Evolutionary conservation across 2,329 filamentous ascomycete species (phyloP), one percentile per base, ranked within the genome.

Genomic region (Pleochaeta shiraiana): DNA sequence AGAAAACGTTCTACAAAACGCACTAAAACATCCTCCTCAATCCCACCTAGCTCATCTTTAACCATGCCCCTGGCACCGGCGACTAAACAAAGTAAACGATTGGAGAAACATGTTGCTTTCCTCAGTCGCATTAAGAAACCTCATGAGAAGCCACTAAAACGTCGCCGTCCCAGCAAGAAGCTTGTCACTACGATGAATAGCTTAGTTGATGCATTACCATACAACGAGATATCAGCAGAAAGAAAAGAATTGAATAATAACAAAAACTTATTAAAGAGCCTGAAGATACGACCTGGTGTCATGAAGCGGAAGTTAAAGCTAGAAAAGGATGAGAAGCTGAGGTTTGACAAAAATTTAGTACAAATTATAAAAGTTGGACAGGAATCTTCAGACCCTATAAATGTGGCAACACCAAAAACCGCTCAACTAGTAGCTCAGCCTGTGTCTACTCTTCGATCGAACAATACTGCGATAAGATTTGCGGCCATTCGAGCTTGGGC

Each of bases 21-120:
- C 70, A 73, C 78, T 67, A 82, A 83, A 71, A 77, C 66, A 77
- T 78, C 3, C 76, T 78, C 12, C 76, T 77, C 72, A 65, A 50
- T 66, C 65, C 21, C 68, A 68, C 9, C 67, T 66, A 55, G 65
- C 66, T 57, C 71, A 72, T 73, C 80, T 79, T 63, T 7, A 24
- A 33, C 3, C 76, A 60, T 77, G 80, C 16, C 74, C 77, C 57
- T 80, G 83, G 21, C 45, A 26, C 4, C 12, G 12, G 45, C 66
- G 91, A 92, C 74, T 77, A 97, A 96, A 75, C 85, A 82, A 72
- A 88, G 95, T 77, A 95, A 92, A 77, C 87, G 86, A 28, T 77
- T 80, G 37, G 88, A 95, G 70, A 91, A 90, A 72, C 89, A 89
- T 78, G 86, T 87, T 0, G 76, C 84, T 16, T 90, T 97, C 68